These are phyloP conservation scores for Theileria sp. DNA, from an alignment of 169 alveolate species.

Conservation along the genomic window DNA sequence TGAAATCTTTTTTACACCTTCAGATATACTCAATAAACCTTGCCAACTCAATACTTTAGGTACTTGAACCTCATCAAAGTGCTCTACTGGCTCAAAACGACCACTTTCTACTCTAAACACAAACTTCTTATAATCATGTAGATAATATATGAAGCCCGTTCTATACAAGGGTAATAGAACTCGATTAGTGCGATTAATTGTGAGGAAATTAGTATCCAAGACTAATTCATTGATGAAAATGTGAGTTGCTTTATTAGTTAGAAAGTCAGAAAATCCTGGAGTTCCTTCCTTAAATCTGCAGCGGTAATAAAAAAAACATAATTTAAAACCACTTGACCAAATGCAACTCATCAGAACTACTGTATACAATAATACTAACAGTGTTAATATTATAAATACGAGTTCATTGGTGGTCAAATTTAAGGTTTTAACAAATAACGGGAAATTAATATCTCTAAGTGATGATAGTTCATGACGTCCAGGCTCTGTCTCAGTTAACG, in stretches of 20 bases:
- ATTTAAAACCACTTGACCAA: slow-evolving; percentile 20
- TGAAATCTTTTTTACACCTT: not conserved
- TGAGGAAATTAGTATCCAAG: slow-evolving; percentile 6
- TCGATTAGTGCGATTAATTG: slow-evolving; percentile 3
- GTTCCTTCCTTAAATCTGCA: slow-evolving; percentile 51
- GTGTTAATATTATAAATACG: not conserved
- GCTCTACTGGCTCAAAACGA: slow-evolving; percentile 68
- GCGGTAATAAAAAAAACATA: slow-evolving; percentile 33
- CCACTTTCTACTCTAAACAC: slow-evolving; percentile 49
- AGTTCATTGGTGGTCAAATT: not conserved
- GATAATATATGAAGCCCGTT: slow-evolving; percentile 47
- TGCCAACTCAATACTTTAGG: slow-evolving; percentile 58
- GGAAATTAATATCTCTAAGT: not conserved
- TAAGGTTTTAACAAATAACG: not conserved
- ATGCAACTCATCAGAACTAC: slow-evolving; percentile 8
- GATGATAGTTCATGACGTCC: not conserved
- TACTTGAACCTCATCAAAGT: slow-evolving; percentile 65
- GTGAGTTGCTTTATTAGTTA: slow-evolving; percentile 41
- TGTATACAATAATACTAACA: slow-evolving; percentile 1
- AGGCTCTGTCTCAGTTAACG: slow-evolving; percentile 3
- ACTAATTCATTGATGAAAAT: slow-evolving; percentile 27
- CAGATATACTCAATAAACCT: slow-evolving; percentile 55
- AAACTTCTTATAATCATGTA: slow-evolving; percentile 68
- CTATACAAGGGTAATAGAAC: slow-evolving; percentile 51
- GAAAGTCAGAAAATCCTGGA: slow-evolving; percentile 22